Evolutionary conservation across 169 alveolate genomes (phyloP).

Genomic region (Toxoplasma gondii): DNA sequence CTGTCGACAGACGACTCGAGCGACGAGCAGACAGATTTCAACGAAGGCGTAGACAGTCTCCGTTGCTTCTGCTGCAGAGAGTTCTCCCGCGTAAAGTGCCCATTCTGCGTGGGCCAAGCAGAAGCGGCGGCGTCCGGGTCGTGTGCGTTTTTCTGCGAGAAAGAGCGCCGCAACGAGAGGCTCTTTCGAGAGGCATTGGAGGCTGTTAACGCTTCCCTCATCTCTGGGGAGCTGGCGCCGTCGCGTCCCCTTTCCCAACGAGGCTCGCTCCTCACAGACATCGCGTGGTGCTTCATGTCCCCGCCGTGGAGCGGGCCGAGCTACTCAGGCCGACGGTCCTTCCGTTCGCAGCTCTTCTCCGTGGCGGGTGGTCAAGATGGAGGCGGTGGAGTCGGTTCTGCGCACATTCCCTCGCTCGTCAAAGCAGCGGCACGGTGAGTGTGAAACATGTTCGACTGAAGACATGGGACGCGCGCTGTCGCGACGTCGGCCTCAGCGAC

Average conservation of each 20-base stretch:
- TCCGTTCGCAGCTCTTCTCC: conserved; percentile 4
- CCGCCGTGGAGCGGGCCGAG: conserved; percentile 62
- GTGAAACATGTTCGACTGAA: neutral
- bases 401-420: conserved; percentile 29
- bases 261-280: neutral
- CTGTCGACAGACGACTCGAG: neutral
- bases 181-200: too few species aligned
- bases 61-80: conserved; percentile 7
- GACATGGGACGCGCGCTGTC: too few species aligned
- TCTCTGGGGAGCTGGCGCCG: neutral
- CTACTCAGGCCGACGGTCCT: conserved; percentile 33
- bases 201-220: too few species aligned
- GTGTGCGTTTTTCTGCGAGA: too few species aligned
- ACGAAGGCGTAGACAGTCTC: neutral
- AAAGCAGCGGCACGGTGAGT: conserved; percentile 27
- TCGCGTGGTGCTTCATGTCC: conserved; percentile 50
- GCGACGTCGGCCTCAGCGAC: too few species aligned
- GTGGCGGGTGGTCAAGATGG: conserved; percentile 7
- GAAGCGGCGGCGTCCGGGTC: neutral
- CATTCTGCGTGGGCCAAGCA: neutral
- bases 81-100: conserved; percentile 1
- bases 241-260: neutral
- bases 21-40: too few species aligned
- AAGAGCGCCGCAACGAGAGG: too few species aligned
- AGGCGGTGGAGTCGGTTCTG: conserved; percentile 17